A percentile compares a stretch with the other conserved stretches of the same genome.
Evolutionary conservation across 192 early-diverging fungal species (phyloP).

Genomic region (Podila epicladia): DNA sequence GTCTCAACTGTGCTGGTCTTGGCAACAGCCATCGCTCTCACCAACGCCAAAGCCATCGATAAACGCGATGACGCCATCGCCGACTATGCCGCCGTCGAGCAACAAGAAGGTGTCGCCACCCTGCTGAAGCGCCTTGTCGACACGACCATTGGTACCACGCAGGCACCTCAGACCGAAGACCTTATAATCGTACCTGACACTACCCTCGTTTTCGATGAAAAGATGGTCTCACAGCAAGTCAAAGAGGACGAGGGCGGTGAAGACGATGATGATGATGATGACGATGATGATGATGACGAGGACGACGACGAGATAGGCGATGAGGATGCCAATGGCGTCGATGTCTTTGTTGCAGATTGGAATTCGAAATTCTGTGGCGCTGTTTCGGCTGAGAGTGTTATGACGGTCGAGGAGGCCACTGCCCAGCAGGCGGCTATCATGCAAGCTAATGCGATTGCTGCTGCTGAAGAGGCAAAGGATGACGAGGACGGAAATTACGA

Average conservation of each 20-base stretch:
- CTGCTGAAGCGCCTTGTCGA: slow-evolving; percentile 14
- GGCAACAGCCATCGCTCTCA: slow-evolving; percentile 19
- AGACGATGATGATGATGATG: neutral
- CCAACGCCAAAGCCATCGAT: slow-evolving; percentile 3
- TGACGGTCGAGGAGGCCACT: slow-evolving; percentile 1
- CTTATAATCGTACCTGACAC: neutral
- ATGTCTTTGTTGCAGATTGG: neutral
- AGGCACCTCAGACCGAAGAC: neutral
- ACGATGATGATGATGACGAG: neutral
- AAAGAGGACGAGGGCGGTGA: neutral
- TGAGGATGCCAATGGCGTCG: neutral
- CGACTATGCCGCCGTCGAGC: neutral
- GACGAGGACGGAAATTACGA: neutral
- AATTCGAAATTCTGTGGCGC: neutral
- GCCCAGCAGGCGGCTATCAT: slow-evolving; percentile 7
- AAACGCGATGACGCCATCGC: neutral
- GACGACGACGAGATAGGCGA: slow-evolving; percentile 1
- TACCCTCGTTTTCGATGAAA: neutral
- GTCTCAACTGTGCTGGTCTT: slow-evolving; percentile 22
- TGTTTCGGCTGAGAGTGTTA: neutral
- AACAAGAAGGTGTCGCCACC: neutral
- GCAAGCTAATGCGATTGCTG: slow-evolving; percentile 5
- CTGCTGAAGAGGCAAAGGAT: neutral
- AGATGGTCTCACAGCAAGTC: neutral
- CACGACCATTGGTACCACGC: slow-evolving; percentile 4